phyloP scores from a whole-genome alignment of 1,139 yeast genomes.

The Blastobotrys illinoisensis region DNA sequence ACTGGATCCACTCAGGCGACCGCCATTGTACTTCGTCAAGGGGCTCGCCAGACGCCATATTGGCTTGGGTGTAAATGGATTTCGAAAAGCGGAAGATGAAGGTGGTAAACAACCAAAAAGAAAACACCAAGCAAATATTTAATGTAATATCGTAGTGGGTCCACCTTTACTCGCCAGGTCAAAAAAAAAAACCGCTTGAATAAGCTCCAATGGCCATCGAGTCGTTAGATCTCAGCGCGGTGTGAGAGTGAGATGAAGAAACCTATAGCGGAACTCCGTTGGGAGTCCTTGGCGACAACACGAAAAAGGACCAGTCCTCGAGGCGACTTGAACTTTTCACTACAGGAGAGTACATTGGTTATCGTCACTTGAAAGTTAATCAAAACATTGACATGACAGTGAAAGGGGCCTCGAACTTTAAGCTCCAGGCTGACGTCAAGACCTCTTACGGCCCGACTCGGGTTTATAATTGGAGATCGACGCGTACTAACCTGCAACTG shows the following conservation, averaged over 20 bases:
- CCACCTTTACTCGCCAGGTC: no score
- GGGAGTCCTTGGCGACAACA: background rate
- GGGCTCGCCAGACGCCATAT: constrained; percentile 10
- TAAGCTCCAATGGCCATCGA: no score
- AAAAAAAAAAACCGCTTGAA: no score
- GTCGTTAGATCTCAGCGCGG: no score
- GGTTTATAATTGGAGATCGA: constrained; percentile 56
- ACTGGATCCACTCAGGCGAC: constrained; percentile 94
- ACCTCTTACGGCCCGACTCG: constrained; percentile 23
- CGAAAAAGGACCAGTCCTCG: background rate
- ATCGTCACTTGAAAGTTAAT: no score
- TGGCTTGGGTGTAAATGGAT: no score
- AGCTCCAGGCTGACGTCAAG: constrained; percentile 20
- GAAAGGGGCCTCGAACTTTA: background rate
- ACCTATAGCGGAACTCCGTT: background rate
- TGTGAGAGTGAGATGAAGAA: no score
- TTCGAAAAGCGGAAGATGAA: no score
- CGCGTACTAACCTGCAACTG: constrained; percentile 75
- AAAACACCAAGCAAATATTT: no score
- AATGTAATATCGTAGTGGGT: no score
- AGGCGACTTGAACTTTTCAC: background rate
- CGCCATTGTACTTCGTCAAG: constrained; percentile 94
- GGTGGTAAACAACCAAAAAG: no score
- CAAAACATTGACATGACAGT: background rate
- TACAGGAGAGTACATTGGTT: background rate